Percentiles rank a stretch among this genome's conserved stretches.
These are phyloP conservation scores for Mycena maculata DNA, from an alignment of 768 basidiomycete species.

Conservation along the genomic window DNA sequence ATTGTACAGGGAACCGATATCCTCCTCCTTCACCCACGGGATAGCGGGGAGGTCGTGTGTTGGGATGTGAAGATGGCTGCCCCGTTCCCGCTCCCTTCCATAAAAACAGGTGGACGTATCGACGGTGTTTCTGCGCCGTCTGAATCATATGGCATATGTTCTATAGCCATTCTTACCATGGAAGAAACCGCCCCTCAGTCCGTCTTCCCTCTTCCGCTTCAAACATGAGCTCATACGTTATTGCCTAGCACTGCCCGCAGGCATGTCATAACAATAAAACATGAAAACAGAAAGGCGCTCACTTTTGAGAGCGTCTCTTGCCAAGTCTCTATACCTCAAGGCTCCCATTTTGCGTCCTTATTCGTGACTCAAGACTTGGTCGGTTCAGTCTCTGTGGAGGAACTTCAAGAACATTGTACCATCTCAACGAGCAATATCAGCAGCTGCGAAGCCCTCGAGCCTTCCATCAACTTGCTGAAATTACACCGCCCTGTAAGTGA, in stretches of 20 bases:
- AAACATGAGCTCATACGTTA: not conserved
- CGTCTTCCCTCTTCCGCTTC: not conserved
- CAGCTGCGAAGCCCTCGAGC: not conserved
- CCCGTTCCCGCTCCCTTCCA: constrained; percentile 1
- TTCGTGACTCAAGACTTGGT: constrained; percentile 23
- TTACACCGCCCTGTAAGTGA: constrained; percentile 1
- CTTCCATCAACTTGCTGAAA: not conserved
- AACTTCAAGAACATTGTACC: not conserved
- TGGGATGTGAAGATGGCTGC: constrained; percentile 13
- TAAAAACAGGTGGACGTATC: constrained; percentile 12
- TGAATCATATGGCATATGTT: constrained; percentile 4
- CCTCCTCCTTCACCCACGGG: constrained; percentile 13
- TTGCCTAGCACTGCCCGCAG: not conserved
- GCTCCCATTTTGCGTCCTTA: constrained; percentile 8
- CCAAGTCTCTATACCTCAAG: not conserved
- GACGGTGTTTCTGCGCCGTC: constrained; percentile 3
- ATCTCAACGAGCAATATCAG: not conserved
- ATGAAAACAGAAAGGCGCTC: constrained; percentile 9
- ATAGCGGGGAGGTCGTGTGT: not conserved
- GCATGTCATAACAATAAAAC: constrained; percentile 21
- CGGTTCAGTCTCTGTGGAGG: constrained; percentile 7
- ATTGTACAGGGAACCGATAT: constrained; percentile 30
- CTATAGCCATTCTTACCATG: not conserved
- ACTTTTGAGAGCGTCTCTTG: not conserved
- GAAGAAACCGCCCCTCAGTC: not conserved